Base-by-base conservation (phyloP, 1,284 basidiomycete genomes). In the Fomitopsis pinicola region DNA sequence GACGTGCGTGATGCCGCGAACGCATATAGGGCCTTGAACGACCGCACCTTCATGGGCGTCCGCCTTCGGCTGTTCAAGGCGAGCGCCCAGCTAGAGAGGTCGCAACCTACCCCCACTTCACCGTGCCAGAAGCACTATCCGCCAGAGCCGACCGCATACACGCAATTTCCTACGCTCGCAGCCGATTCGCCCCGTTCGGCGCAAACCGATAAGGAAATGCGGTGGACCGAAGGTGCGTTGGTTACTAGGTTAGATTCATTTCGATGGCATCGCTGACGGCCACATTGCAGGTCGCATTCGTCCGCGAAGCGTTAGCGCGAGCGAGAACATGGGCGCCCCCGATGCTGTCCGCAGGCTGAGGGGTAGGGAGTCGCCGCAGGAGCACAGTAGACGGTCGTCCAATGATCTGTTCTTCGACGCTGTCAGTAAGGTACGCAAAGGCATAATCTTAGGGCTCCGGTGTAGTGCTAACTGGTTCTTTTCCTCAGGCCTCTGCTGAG, bases 1-100 rank as follows among this genome's bases (percentile, higher is more conserved):
- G 87, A 91, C 68, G 75, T 81, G 22, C 79, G 85, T 36, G 79
- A 82, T 50, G 83, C 84, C 5, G 73, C 75, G 38, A 72, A 73
- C 40, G 74, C 76, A 7, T 81, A 82, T 46, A 81, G 78, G 64
- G 70, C 69, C 22, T 67, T 77, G 14, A 65, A 75, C 62, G 68
- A 70, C 36, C 72, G 74, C 50, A 70, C 64, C 50, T 69, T 77
- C 45, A 67, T 75, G 57, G 73, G 72, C 28, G 68, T 67, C 17
- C 71, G 70, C 10, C 65, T 78, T 1, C 63, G 67, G 7, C 60
- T 77, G 22, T 67, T 61, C 59, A 59, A 65, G 62, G 64, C 65
- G 62, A 66, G 63, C 62, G 53, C 63, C 45, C 57, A 64, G 53
- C 26, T 30, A 7, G 36, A 26, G 26, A 12, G 26, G 12, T 12